These are phyloP conservation scores for Nematocida minor DNA, from an alignment of 371 early-diverging fungal species.

Conservation along the genomic window DNA sequence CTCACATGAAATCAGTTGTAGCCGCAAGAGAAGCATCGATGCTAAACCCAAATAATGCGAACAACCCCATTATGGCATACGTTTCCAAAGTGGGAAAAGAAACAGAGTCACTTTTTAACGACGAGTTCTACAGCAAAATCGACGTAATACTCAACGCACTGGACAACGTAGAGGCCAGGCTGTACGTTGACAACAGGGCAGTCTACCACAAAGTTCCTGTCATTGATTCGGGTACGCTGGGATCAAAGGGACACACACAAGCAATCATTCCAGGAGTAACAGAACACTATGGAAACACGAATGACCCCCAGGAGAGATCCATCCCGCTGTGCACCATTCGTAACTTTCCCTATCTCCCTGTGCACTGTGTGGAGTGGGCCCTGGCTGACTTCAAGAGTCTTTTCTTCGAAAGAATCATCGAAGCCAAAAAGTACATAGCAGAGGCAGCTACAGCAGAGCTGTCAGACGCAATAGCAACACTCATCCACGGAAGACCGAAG, in stretches of 20 bases:
- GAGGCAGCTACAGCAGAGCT: not conserved
- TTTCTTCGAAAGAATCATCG: conserved; percentile 66
- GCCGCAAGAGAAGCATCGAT: conserved; percentile 79
- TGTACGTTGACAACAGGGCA: conserved; percentile 93
- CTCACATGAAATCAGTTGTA: conserved; percentile 82
- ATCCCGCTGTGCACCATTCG: conserved; percentile 98
- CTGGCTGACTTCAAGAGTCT: conserved; percentile 88
- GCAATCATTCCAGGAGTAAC: conserved; percentile 70
- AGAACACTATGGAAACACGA: conserved; percentile 92
- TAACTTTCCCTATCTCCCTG: conserved; percentile 96
- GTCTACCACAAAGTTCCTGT: conserved; percentile 86
- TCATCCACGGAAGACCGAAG: conserved; percentile 84
- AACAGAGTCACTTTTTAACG: conserved; percentile 86
- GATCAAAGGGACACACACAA: conserved; percentile 99
- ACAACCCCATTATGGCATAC: conserved; percentile 71
- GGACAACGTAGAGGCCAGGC: conserved; percentile 95
- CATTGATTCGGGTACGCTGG: conserved; percentile 95
- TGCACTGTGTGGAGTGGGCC: conserved; percentile 98
- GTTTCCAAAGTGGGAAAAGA: conserved; percentile 89
- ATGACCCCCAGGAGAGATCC: conserved; percentile 94
- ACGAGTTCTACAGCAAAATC: conserved; percentile 78
- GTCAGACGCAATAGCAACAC: conserved; percentile 10
- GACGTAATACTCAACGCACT: conserved; percentile 93
- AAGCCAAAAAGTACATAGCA: not conserved
- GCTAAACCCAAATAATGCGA: conserved; percentile 80